Percentiles rank a stretch among this genome's conserved stretches.
These are phyloP conservation scores for Rasamsonia emersonii DNA, from an alignment of 2,329 filamentous ascomycete species.

Conservation along the genomic window DNA sequence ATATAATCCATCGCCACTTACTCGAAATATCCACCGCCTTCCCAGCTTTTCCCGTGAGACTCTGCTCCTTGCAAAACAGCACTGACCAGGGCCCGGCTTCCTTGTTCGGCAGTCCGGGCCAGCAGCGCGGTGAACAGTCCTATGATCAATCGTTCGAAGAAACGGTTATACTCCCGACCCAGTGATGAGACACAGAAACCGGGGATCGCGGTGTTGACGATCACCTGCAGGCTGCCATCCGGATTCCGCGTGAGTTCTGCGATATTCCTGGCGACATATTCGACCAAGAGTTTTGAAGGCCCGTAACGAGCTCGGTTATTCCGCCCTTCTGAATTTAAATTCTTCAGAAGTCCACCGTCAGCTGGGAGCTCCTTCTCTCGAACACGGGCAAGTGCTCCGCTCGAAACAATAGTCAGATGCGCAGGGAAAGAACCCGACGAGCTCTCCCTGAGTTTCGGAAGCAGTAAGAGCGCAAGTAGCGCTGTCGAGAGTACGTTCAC, in stretches of 20 bases:
- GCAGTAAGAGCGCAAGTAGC: constrained; percentile 45
- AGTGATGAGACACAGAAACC: constrained; percentile 37
- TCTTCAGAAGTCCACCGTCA: constrained; percentile 22
- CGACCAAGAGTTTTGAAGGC: constrained; percentile 35
- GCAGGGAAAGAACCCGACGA: constrained; percentile 22
- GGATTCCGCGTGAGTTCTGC: constrained; percentile 21
- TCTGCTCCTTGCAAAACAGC: constrained; percentile 35
- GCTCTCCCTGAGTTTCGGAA: constrained; percentile 37
- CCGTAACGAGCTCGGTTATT: constrained; percentile 29
- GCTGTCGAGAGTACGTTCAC: constrained; percentile 51
- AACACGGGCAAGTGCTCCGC: constrained; percentile 30
- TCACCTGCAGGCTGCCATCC: constrained; percentile 29
- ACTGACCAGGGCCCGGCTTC: constrained; percentile 35
- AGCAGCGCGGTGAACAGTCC: constrained; percentile 31
- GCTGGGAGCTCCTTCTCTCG: constrained; percentile 22
- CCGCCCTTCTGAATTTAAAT: constrained; percentile 25
- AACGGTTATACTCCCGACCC: constrained; percentile 30
- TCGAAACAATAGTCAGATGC: constrained; percentile 39
- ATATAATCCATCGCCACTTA: constrained; percentile 13
- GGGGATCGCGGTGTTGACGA: constrained; percentile 39
- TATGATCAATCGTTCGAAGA: constrained; percentile 24
- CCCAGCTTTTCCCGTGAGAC: constrained; percentile 25
- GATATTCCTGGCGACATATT: constrained; percentile 33
- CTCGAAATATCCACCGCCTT: constrained; percentile 13
- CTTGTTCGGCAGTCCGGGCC: constrained; percentile 35